A percentile compares a stretch with the other conserved stretches of the same genome.
These are phyloP conservation scores for Salinomyces thailandicus DNA, from an alignment of 2,329 filamentous ascomycete genomes.

Conservation along the genomic window DNA sequence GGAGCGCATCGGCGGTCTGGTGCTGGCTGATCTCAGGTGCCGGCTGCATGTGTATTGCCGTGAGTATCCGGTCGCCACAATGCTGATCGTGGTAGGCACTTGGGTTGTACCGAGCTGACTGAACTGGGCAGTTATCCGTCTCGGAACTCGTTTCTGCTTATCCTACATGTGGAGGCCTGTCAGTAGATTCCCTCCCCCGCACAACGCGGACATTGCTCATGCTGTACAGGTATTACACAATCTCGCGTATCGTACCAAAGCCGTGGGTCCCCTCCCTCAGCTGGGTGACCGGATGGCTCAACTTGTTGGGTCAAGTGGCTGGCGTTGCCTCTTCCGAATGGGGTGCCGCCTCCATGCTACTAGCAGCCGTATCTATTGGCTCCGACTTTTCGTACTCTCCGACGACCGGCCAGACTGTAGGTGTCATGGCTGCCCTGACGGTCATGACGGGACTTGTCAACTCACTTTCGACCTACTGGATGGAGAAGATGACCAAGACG, in stretches of 20 bases:
- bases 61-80: constrained; percentile 5
- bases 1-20: constrained; percentile 46
- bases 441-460: constrained; percentile 45
- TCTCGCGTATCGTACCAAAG: constrained; percentile 43
- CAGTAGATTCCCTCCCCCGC: too few relatives aligned
- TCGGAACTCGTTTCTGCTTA: constrained; percentile 49
- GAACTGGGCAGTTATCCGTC: constrained; percentile 33
- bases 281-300: constrained; percentile 36
- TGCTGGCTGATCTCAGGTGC: constrained; percentile 48
- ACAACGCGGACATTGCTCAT: too few relatives aligned
- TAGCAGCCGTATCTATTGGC: constrained; percentile 44
- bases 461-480: constrained; percentile 47
- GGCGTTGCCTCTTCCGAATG: constrained; percentile 49
- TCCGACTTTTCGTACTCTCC: constrained; percentile 27
- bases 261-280: constrained; percentile 40
- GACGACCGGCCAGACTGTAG: constrained; percentile 38
- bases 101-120: constrained; percentile 1
- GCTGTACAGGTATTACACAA: constrained; percentile 41
- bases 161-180: constrained; percentile 44
- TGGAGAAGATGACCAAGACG: constrained; percentile 47
- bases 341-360: constrained; percentile 45
- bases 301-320: constrained; percentile 40
- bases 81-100: background rate
- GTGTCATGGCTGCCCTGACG: constrained; percentile 46
- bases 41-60: constrained; percentile 46